Evolutionary conservation across 78 protist species (phyloP).

Genomic region (Mastigamoeba balamuthi): DNA sequence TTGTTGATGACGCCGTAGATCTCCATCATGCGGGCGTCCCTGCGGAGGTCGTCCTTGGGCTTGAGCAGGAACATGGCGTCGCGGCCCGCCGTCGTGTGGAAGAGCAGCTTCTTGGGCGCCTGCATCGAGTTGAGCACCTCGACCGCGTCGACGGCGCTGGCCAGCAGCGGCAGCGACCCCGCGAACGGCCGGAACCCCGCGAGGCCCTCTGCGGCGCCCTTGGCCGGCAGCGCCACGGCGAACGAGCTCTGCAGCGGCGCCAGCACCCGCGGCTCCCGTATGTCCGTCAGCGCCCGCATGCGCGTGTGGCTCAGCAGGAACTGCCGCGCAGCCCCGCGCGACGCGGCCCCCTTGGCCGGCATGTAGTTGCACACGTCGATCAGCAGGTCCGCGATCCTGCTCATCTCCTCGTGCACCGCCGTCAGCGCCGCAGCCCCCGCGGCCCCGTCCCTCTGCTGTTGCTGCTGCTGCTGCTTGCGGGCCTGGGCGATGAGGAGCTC

Average conservation of each 20-base stretch:
- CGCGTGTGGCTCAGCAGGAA: too few relatives aligned
- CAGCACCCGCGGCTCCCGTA: constrained; percentile 8
- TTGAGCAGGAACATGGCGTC: constrained; percentile 61
- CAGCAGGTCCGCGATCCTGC: background rate
- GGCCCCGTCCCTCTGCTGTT: too few relatives aligned
- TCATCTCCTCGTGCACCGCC: constrained; percentile 3
- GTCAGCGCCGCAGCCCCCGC: too few relatives aligned
- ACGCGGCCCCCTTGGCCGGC: too few relatives aligned
- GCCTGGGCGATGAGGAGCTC: too few relatives aligned
- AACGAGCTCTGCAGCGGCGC: constrained; percentile 42
- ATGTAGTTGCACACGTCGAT: background rate
- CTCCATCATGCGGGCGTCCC: constrained; percentile 86
- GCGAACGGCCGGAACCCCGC: background rate
- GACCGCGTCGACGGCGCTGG: constrained; percentile 19
- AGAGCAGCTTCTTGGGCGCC: constrained; percentile 64
- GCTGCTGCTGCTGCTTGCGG: too few relatives aligned
- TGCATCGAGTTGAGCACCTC: constrained; percentile 61
- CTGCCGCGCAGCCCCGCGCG: too few relatives aligned
- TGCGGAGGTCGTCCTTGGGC: constrained; percentile 91
- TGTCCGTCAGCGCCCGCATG: background rate
- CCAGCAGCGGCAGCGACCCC: constrained; percentile 21
- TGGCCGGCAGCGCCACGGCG: constrained; percentile 7
- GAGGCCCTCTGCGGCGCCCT: background rate
- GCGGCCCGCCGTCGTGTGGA: constrained; percentile 38
- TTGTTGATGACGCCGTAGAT: constrained; percentile 60